A percentile compares a stretch with the other conserved stretches of the same genome.
These are phyloP conservation scores for Chara braunii DNA, from an alignment of 139 green algal genomes.

Conservation along the genomic window DNA sequence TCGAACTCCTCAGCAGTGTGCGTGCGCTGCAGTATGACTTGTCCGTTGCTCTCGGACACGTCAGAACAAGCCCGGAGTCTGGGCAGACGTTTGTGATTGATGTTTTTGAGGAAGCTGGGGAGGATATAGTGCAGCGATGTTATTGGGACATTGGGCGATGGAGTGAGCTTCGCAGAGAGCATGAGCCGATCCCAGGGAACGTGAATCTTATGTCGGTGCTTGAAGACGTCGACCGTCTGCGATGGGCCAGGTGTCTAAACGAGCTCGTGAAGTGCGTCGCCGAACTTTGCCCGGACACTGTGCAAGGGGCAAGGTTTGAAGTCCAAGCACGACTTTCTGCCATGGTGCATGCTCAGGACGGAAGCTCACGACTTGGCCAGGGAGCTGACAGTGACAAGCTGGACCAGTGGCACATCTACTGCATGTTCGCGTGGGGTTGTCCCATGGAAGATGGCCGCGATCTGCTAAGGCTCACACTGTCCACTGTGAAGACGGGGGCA, in stretches of 20 bases:
- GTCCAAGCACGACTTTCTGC: not conserved
- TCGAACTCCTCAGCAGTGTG: conserved; percentile 39
- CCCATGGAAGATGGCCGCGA: conserved; percentile 22
- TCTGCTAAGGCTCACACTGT: conserved; percentile 41
- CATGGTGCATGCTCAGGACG: not conserved
- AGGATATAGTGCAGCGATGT: conserved; percentile 43
- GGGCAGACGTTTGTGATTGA: conserved; percentile 55
- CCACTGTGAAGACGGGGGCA: conserved; percentile 25
- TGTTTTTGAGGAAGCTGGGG: conserved; percentile 60
- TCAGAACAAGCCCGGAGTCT: not conserved
- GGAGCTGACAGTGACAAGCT: conserved; percentile 2
- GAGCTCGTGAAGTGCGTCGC: conserved; percentile 52
- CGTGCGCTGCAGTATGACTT: conserved; percentile 39
- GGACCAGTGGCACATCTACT: conserved; percentile 52
- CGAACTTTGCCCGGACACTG: conserved; percentile 48
- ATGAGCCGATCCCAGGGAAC: conserved; percentile 39
- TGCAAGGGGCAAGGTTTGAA: conserved; percentile 43
- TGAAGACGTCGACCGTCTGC: conserved; percentile 38
- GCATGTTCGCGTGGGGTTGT: conserved; percentile 44
- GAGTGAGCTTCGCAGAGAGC: conserved; percentile 60
- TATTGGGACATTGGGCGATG: conserved; percentile 79
- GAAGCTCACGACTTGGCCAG: too few relatives aligned
- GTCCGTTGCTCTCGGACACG: not conserved
- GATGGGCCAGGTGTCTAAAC: conserved; percentile 59
- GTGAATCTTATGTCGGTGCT: conserved; percentile 12